Base-by-base conservation (phyloP, 768 basidiomycete species). In the Boletus pseudo-olivaceus region DNA sequence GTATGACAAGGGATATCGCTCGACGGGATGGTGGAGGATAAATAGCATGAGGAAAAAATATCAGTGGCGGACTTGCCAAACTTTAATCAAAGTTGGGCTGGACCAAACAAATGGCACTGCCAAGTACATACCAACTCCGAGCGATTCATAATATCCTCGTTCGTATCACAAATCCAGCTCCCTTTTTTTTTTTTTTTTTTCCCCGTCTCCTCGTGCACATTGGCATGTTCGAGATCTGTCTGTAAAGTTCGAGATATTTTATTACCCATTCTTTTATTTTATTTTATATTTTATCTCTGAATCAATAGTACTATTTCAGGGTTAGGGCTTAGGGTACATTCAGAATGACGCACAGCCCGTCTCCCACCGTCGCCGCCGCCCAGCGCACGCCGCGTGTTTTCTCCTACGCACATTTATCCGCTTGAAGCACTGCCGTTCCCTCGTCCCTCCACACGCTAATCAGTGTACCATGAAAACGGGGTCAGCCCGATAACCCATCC, bases 21-120 rank as follows among this genome's bases (percentile, higher is more conserved):
- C 68, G 70, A 71, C 62, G 56, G 55, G 72, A 65, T 75, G 72
- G 69, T 74, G 73, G 72, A 60, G 71, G 74, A 76, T 80, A 81
- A 74, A 78, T 77, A 77, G 63, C 67, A 73, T 73, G 68, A 68
- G 42, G 64, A 69, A 73, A 39, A 72, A 68, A 46, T 63, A 62
- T 10, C 66, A 53, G 67, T 63, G 62, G 59, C 7, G 14, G 26
- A 62, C 71, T 46, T 7, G 34, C 59, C 60, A 62, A 70, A 66
- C 62, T 64, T 66, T 61, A 66, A 57, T 66, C 60, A 59, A 54
- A 54, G 63, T 66, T 66, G 57, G 37, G 55, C 17, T 44, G 32
- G 53, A 59, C 64, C 67, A 71, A 70, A 70, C 70, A 68, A 70
- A 64, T 49, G 54, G 57, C 62, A 68, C 65, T 34, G 65, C 59